phyloP scores from a whole-genome alignment of 163 green algal species.

The Scenedesmus sp. region DNA sequence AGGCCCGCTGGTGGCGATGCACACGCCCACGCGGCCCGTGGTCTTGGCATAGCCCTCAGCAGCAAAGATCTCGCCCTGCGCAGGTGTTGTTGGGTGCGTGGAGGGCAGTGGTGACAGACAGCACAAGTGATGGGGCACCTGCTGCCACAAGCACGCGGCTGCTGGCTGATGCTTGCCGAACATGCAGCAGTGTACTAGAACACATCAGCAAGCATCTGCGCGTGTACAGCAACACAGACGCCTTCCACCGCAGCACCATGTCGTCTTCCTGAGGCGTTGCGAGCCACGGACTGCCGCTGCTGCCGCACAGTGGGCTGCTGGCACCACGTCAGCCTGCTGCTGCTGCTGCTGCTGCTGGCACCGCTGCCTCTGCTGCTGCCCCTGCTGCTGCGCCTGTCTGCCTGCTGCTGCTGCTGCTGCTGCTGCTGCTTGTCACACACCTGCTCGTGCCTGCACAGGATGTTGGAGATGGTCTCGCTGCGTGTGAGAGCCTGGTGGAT shows the following conservation, averaged over 20 bases:
- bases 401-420: conserved; percentile 7
- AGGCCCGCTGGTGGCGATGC: conserved; percentile 98
- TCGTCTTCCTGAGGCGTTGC: too few species aligned
- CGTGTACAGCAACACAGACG: too few species aligned
- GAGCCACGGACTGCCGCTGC: too few species aligned
- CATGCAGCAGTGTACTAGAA: neutral
- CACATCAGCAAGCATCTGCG: neutral
- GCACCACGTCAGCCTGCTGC: neutral
- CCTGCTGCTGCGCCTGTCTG: neutral
- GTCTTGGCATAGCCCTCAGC: conserved; percentile 99
- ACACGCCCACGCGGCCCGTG: conserved; percentile 96
- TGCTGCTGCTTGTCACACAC: conserved; percentile 55
- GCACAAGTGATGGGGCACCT: neutral
- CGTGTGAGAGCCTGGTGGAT: conserved; percentile 99
- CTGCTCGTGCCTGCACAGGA: conserved; percentile 99
- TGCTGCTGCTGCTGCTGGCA: neutral
- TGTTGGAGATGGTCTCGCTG: conserved; percentile 89
- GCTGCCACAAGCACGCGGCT: too few species aligned
- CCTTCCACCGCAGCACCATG: too few species aligned
- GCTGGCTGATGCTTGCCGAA: too few species aligned
- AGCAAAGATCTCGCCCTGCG: conserved; percentile 98
- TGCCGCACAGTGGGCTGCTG: too few species aligned
- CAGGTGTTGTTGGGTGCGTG: too few species aligned
- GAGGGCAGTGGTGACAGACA: neutral
- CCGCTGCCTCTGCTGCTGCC: neutral